Conservation (phyloP, 2,329 filamentous ascomycete species). For the Penicillium oxalicum region DNA sequence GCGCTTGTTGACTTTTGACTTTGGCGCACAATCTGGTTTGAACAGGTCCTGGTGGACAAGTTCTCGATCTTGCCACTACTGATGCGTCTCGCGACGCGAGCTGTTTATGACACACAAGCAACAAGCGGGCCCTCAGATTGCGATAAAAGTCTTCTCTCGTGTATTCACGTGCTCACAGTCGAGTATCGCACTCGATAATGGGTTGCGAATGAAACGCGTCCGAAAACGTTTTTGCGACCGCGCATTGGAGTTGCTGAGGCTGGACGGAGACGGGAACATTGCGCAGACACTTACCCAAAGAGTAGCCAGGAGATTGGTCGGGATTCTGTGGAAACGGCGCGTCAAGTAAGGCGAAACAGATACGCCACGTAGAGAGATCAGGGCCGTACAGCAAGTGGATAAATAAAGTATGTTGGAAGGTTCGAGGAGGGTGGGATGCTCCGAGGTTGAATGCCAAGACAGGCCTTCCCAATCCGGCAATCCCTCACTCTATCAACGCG, state of each 20-base stretch:
- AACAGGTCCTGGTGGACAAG: no score
- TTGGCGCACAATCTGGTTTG: no score
- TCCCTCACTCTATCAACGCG: conserved; percentile 8
- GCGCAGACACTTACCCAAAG: conserved; percentile 16
- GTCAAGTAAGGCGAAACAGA: neutral
- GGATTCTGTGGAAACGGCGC: no score
- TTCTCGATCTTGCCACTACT: neutral
- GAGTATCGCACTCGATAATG: no score
- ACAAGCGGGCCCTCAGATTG: neutral
- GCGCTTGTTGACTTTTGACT: no score
- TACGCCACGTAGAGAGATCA: neutral
- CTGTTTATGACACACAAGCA: neutral
- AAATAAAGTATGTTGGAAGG: neutral
- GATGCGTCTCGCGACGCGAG: neutral
- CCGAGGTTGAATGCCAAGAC: conserved; percentile 22
- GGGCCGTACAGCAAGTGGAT: neutral
- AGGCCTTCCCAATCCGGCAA: conserved; percentile 16
- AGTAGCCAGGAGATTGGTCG: neutral
- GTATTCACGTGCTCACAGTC: no score
- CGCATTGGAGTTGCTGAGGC: neutral
- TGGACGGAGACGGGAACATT: conserved; percentile 11
- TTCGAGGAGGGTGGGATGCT: conserved; percentile 9
- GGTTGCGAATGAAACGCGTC: neutral
- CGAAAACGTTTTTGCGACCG: conserved; percentile 3
- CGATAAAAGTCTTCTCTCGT: no score